These are phyloP conservation scores for Angomonas deanei DNA, from an alignment of 208 protist species.

Conservation along the genomic window DNA sequence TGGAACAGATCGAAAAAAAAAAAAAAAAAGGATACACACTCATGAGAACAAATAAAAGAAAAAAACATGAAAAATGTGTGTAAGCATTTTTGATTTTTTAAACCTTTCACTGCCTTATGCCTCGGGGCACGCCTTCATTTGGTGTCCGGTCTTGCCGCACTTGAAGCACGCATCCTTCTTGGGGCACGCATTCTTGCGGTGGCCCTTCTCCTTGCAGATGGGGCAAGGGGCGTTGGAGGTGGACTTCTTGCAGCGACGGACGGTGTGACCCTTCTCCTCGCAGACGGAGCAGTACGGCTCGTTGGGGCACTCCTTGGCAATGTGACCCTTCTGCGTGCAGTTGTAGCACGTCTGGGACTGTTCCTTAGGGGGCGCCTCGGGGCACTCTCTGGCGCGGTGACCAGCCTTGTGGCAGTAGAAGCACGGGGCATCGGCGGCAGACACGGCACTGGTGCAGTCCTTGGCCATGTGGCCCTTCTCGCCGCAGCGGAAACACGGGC, in stretches of 20 bases:
- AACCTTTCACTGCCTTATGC: background rate
- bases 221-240: constrained; percentile 44
- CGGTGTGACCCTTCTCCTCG: constrained; percentile 76
- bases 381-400: constrained; percentile 83
- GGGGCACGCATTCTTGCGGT: constrained; percentile 69
- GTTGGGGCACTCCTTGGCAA: constrained; percentile 72
- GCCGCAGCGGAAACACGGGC: constrained; percentile 80
- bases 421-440: constrained; percentile 65
- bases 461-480: constrained; percentile 73
- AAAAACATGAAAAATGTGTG: background rate
- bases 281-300: constrained; percentile 73
- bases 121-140: constrained; percentile 12
- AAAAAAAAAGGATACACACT: background rate
- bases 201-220: constrained; percentile 76
- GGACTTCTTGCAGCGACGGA: constrained; percentile 62
- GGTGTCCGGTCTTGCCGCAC: constrained; percentile 55
- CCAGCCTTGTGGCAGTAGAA: constrained; percentile 86
- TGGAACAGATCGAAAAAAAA: background rate
- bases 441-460: constrained; percentile 63
- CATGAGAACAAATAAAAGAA: background rate
- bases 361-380: constrained; percentile 64
- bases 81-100: background rate
- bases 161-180: constrained; percentile 60
- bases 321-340: constrained; percentile 76
- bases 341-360: constrained; percentile 74